phyloP scores from a whole-genome alignment of 768 basidiomycete genomes.

The Tephrocybe sp. region DNA sequence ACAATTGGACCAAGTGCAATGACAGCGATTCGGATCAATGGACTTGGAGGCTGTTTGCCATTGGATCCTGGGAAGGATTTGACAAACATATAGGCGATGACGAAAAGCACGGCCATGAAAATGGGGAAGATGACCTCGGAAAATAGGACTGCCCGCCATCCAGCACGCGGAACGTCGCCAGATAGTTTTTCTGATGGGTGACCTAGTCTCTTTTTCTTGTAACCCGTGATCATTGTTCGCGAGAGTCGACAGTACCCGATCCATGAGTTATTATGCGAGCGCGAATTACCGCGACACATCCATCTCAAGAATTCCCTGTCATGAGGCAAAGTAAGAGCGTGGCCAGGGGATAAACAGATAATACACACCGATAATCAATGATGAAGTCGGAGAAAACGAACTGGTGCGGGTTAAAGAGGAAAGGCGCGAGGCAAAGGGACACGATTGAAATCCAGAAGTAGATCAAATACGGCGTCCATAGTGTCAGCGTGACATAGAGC shows the following conservation, averaged over 20 bases:
- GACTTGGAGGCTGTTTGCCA: conserved; percentile 70
- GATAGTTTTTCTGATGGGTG: conserved; percentile 97
- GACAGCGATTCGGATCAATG: conserved; percentile 90
- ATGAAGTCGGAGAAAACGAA: conserved; percentile 97
- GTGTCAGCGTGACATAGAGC: conserved; percentile 87
- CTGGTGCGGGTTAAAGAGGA: conserved; percentile 99
- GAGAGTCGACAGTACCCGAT: conserved; percentile 98
- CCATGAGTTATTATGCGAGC: conserved; percentile 98
- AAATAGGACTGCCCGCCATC: conserved; percentile 86
- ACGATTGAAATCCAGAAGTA: conserved; percentile 99
- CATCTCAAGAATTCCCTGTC: conserved; percentile 92
- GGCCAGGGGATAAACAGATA: background rate
- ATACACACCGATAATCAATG: conserved; percentile 80
- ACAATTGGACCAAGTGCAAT: conserved; percentile 94
- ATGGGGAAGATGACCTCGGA: conserved; percentile 87
- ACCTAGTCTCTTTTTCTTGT: conserved; percentile 97
- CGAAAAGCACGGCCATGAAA: conserved; percentile 81
- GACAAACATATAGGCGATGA: conserved; percentile 89
- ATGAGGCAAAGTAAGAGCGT: conserved; percentile 10
- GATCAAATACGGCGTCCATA: conserved; percentile 91
- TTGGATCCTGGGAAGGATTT: conserved; percentile 73
- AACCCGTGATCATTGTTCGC: conserved; percentile 99
- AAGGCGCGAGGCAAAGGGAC: conserved; percentile 90
- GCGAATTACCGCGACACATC: conserved; percentile 99
- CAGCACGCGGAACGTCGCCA: conserved; percentile 90